Base-by-base conservation (phyloP, 768 basidiomycete species). In the Chalciporus sphaerocephalus region DNA sequence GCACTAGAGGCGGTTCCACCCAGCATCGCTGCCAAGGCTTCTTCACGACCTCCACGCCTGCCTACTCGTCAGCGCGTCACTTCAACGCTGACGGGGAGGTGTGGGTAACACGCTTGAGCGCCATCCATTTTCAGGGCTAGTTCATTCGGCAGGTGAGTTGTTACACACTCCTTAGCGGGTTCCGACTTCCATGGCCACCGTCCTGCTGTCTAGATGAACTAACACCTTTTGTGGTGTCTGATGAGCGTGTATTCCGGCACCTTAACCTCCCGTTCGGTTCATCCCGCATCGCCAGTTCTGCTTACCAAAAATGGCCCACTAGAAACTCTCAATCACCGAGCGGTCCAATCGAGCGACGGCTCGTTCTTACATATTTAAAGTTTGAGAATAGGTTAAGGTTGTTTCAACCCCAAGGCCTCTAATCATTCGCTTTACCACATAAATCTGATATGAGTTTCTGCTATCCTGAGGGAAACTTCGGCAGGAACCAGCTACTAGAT, bases 111-210 rank as follows among this genome's bases (percentile, higher is more conserved):
- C 79, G 76, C 81, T 85, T 83, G 76, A 86, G 83, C 82, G 82
- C 84, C 83, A 85, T 85, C 84, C 82, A 85, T 85, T 85, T 85
- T 85, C 80, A 85, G 81, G 83, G 83, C 83, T 83, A 85, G 83
- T 85, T 84, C 78, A 82, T 87, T 87, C 81, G 80, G 83, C 83
- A 84, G 83, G 82, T 85, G 81, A 85, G 82, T 85, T 83, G 81
- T 83, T 83, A 83, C 81, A 84, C 81, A 84, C 80, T 83, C 81
- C 82, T 83, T 83, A 83, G 82, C 79, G 79, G 83, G 69, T 84
- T 83, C 78, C 76, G 79, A 84, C 83, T 83, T 85, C 82, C 80
- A 84, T 85, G 83, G 79, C 81, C 82, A 85, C 83, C 79, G 78
- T 84, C 81, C 83, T 83, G 83, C 82, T 86, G 83, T 86, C 80